Evolutionary conservation across 2,329 filamentous ascomycete genomes (phyloP).

Genomic region (Falciphora oryzae): DNA sequence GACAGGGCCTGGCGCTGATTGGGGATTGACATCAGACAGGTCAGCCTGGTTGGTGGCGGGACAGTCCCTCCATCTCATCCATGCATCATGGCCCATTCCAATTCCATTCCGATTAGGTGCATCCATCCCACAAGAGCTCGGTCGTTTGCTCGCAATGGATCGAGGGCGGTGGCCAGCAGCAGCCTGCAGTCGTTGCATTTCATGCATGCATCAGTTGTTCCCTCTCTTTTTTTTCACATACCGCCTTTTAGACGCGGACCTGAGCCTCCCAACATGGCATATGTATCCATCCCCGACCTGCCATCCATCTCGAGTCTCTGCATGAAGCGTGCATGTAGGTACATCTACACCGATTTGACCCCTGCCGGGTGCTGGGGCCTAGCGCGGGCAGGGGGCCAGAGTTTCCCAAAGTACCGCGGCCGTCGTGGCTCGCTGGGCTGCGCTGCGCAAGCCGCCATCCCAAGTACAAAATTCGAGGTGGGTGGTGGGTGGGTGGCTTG

Average conservation of each 20-base stretch:
- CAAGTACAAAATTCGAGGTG: neutral
- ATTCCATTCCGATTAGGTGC: neutral
- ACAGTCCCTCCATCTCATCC: neutral
- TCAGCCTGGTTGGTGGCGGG: neutral
- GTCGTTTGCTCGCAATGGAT: neutral
- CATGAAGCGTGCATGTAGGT: neutral
- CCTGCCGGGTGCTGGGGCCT: neutral
- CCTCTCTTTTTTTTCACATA: neutral
- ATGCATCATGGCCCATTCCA: neutral
- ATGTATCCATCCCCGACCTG: neutral
- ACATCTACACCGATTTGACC: neutral
- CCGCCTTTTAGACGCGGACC: neutral
- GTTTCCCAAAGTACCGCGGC: too few species aligned
- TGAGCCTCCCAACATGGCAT: neutral
- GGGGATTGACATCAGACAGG: neutral
- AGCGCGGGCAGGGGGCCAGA: neutral
- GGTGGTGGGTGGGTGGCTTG: neutral
- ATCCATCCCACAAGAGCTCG: neutral
- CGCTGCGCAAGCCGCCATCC: neutral
- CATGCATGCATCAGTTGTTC: neutral
- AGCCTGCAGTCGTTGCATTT: neutral
- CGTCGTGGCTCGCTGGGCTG: neutral
- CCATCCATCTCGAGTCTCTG: neutral
- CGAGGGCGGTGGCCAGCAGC: neutral
- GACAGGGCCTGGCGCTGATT: neutral